These are phyloP conservation scores for Flaveria sonorensis DNA, from an alignment of 129 eudicot genomes.

Conservation along the genomic window DNA sequence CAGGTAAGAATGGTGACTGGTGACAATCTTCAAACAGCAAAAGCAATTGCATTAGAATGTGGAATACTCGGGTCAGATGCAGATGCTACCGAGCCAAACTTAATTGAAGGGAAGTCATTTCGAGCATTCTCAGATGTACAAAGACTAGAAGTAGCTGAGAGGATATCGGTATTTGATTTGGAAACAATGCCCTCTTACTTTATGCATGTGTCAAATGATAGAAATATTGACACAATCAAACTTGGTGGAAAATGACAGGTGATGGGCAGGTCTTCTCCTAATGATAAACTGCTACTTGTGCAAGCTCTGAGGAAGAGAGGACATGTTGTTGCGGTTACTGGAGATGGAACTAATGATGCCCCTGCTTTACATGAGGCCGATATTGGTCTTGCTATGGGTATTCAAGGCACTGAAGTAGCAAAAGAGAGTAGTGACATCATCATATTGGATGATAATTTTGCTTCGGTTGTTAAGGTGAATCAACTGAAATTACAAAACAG, in stretches of 20 bases:
- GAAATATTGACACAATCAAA: too few species aligned
- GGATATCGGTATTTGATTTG: constrained; percentile 62
- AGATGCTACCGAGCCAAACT: constrained; percentile 72
- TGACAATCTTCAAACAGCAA: constrained; percentile 89
- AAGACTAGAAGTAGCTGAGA: constrained; percentile 63
- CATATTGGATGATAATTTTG: constrained; percentile 50
- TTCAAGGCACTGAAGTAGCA: constrained; percentile 58
- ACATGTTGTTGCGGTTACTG: constrained; percentile 58
- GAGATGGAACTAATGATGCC: constrained; percentile 59
- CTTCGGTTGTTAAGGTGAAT: constrained; percentile 37
- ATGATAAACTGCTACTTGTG: constrained; percentile 56
- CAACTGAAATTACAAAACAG: neutral
- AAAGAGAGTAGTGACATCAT: constrained; percentile 60
- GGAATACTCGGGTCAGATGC: constrained; percentile 77
- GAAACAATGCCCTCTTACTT: neutral
- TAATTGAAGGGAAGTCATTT: constrained; percentile 85
- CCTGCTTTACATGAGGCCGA: constrained; percentile 64
- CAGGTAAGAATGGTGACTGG: constrained; percentile 99
- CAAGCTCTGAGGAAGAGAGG: constrained; percentile 51
- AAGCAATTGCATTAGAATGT: constrained; percentile 90
- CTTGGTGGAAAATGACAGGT: constrained; percentile 24
- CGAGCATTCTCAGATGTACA: constrained; percentile 59
- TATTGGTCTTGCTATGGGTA: constrained; percentile 69
- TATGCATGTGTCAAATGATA: too few species aligned
- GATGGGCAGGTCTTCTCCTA: constrained; percentile 67